Conservation (phyloP, 2,329 filamentous ascomycete genomes). For the Colletotrichum endophyticum region DNA sequence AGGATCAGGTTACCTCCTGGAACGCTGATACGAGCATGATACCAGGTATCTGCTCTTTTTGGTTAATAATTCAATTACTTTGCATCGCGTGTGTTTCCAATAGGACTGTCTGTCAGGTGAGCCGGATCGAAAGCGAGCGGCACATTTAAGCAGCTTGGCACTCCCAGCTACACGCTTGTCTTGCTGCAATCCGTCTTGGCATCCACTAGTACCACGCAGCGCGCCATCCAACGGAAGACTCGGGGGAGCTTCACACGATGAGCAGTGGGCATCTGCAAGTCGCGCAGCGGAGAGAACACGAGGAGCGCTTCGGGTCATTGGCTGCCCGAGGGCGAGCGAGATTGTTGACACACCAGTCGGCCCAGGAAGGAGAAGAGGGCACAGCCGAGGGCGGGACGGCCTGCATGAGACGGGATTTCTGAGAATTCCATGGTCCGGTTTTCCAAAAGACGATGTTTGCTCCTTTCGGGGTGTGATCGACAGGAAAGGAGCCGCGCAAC, state of each 20-base stretch:
- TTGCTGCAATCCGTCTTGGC: not conserved
- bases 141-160: not conserved
- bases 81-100: not conserved
- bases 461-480: constrained; percentile 7
- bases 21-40: not conserved
- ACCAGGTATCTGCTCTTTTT: not conserved
- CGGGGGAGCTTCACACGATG: not conserved
- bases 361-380: not conserved
- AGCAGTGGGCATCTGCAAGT: not conserved
- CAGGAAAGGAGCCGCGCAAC: not conserved
- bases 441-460: constrained; percentile 6
- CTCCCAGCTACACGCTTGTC: not conserved
- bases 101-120: not conserved
- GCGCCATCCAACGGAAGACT: not conserved
- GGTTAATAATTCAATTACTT: not conserved
- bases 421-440: constrained; percentile 8
- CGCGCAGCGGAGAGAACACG: not conserved
- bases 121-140: not conserved
- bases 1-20: not conserved
- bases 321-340: not conserved
- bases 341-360: not conserved
- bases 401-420: constrained; percentile 1
- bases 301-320: not conserved
- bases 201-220: not conserved
- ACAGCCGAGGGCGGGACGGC: not conserved